A percentile compares a stretch with the other conserved stretches of the same genome.
Evolutionary conservation across 1,284 basidiomycete genomes (phyloP).

Genomic region (Polyporus tsugae): DNA sequence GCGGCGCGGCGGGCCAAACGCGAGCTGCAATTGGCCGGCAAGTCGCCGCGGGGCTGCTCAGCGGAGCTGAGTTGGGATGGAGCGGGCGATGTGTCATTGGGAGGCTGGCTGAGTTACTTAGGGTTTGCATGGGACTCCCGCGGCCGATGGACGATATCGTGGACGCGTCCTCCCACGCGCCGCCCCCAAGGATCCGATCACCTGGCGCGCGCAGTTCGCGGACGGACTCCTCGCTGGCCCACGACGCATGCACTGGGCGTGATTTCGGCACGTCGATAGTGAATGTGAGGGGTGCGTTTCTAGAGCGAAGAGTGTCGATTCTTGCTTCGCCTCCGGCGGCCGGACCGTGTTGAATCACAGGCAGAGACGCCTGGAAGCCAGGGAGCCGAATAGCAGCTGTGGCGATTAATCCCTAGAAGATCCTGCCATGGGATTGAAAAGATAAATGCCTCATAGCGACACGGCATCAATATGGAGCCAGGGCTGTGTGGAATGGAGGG

Average conservation of each 20-base stretch:
- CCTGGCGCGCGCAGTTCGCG: too few relatives aligned
- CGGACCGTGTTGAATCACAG: slow-evolving; percentile 11
- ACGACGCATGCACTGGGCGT: too few relatives aligned
- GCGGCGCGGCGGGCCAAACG: too few relatives aligned
- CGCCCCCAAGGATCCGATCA: background rate
- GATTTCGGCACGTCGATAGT: too few relatives aligned
- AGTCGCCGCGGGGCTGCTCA: background rate
- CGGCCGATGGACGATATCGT: background rate
- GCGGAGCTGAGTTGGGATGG: background rate
- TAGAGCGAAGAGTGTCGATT: background rate
- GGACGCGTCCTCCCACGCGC: background rate
- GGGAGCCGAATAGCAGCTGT: slow-evolving; percentile 11
- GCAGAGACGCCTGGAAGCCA: background rate
- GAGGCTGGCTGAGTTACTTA: background rate
- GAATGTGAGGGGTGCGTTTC: background rate
- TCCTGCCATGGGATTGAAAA: background rate
- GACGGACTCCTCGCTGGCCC: background rate
- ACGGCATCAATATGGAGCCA: background rate
- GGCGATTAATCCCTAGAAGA: slow-evolving; percentile 8
- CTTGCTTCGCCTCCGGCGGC: slow-evolving; percentile 7
- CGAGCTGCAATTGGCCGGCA: background rate
- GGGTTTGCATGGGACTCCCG: background rate
- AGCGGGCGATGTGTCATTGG: background rate
- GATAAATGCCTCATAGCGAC: background rate
- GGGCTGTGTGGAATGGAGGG: background rate